Evolutionary conservation across 441 rosid genomes (phyloP).

Genomic region (Populus hybrid): DNA sequence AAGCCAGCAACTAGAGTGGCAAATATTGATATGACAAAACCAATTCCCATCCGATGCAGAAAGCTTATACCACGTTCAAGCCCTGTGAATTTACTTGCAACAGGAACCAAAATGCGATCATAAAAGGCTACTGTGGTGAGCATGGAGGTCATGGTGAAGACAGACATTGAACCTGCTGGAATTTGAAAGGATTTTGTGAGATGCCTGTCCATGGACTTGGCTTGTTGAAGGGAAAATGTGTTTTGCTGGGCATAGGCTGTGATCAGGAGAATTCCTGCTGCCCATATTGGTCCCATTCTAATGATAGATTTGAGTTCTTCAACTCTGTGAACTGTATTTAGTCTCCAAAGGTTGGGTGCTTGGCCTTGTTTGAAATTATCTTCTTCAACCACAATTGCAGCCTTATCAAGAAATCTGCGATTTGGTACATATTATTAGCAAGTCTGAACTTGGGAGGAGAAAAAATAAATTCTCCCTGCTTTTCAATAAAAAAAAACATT

Average conservation of each 20-base stretch:
- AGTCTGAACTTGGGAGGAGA: not conserved
- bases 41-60: slow-evolving; percentile 84
- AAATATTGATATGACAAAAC: slow-evolving; percentile 64
- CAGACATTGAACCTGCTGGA: slow-evolving; percentile 90
- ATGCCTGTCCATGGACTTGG: slow-evolving; percentile 85
- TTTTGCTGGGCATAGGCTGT: slow-evolving; percentile 84
- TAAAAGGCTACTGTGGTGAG: slow-evolving; percentile 67
- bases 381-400: slow-evolving; percentile 61
- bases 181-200: slow-evolving; percentile 61
- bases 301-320: slow-evolving; percentile 86
- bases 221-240: slow-evolving; percentile 91
- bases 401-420: slow-evolving; percentile 76
- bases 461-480: not conserved
- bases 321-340: slow-evolving; percentile 84
- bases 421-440: not conserved
- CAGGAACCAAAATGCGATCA: slow-evolving; percentile 58
- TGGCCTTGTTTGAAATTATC: slow-evolving; percentile 49
- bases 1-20: slow-evolving; percentile 85
- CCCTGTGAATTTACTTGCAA: slow-evolving; percentile 61
- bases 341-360: slow-evolving; percentile 63
- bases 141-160: slow-evolving; percentile 78
- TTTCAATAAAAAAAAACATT: not conserved
- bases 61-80: slow-evolving; percentile 79
- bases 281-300: slow-evolving; percentile 95
- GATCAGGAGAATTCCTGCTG: slow-evolving; percentile 78